These are phyloP conservation scores for Phanerodontia chrysosporium DNA, from an alignment of 768 basidiomycete genomes.

Conservation along the genomic window DNA sequence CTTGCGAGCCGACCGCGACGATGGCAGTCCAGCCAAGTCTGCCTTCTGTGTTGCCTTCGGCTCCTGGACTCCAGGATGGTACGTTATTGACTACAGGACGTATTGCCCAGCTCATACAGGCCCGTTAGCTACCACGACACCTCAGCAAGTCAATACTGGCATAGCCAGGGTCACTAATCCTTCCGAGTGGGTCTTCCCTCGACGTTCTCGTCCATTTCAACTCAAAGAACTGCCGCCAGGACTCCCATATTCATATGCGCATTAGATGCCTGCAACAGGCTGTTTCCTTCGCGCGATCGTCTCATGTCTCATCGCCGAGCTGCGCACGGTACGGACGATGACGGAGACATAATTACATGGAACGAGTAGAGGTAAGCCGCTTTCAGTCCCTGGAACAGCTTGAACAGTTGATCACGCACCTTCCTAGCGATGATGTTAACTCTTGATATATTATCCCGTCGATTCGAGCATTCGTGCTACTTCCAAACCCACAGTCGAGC, in stretches of 20 bases:
- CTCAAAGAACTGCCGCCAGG: no score
- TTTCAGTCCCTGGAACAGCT: no score
- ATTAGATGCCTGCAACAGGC: conserved; percentile 63
- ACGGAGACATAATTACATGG: conserved; percentile 64
- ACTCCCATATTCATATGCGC: conserved; percentile 82
- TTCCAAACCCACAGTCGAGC: no score
- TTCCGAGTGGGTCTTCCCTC: conserved; percentile 45
- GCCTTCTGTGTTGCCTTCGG: conserved; percentile 48
- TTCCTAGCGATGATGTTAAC: no score
- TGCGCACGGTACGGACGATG: conserved; percentile 60
- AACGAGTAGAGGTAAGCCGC: conserved; percentile 38
- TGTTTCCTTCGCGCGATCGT: conserved; percentile 68
- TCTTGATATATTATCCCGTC: no score
- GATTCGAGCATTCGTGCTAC: no score
- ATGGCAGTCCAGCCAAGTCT: conserved; percentile 23
- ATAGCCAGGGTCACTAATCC: conserved; percentile 63
- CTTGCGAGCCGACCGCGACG: neutral
- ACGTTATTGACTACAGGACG: conserved; percentile 18
- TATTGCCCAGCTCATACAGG: neutral
- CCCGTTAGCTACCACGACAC: conserved; percentile 45
- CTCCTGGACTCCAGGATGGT: conserved; percentile 51
- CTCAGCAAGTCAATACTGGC: conserved; percentile 47
- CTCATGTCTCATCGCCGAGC: conserved; percentile 69
- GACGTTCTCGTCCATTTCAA: neutral
- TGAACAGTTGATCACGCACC: no score